Evolutionary conservation across 345 rosid genomes (phyloP).

Genomic region (Limnanthes douglasii): DNA sequence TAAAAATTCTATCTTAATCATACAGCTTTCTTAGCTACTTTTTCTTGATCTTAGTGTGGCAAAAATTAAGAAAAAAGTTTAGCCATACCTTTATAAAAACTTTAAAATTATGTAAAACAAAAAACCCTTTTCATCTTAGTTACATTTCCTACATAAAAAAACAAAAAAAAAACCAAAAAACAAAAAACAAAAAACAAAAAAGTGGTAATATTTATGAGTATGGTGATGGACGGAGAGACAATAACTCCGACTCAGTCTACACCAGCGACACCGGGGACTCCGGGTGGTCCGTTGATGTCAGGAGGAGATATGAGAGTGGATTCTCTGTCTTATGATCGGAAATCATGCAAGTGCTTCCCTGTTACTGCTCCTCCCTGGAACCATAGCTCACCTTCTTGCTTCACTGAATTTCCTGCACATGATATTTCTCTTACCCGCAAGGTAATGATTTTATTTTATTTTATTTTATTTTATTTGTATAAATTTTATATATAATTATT

Average conservation of each 20-base stretch:
- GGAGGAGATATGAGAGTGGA: slow-evolving; percentile 65
- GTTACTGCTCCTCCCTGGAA: slow-evolving; percentile 56
- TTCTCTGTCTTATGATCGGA: slow-evolving; percentile 81
- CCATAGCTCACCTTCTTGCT: slow-evolving; percentile 60
- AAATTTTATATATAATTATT: background rate
- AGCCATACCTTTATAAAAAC: slow-evolving; percentile 38
- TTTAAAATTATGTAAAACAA: slow-evolving; percentile 40
- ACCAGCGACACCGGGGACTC: slow-evolving; percentile 89
- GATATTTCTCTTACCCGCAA: slow-evolving; percentile 84
- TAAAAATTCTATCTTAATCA: background rate
- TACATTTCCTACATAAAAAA: background rate
- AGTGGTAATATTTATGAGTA: background rate
- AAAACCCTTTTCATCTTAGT: background rate
- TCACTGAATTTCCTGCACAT: slow-evolving; percentile 54
- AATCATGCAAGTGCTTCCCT: slow-evolving; percentile 92
- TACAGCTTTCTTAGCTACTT: background rate
- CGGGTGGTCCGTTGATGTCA: slow-evolving; percentile 79
- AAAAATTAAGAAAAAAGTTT: slow-evolving; percentile 19
- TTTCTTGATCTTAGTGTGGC: background rate
- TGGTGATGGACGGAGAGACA: slow-evolving; percentile 24
- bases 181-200: background rate
- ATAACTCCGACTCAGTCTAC: slow-evolving; percentile 50
- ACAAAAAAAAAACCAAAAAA: slow-evolving; percentile 8
- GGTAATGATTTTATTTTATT: slow-evolving; percentile 20
- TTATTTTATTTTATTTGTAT: background rate